Evolutionary conservation across 164 flowering plant genomes (phyloP), one percentile per base, ranked within the genome.

Genomic region (Macadamia tetraphylla): DNA sequence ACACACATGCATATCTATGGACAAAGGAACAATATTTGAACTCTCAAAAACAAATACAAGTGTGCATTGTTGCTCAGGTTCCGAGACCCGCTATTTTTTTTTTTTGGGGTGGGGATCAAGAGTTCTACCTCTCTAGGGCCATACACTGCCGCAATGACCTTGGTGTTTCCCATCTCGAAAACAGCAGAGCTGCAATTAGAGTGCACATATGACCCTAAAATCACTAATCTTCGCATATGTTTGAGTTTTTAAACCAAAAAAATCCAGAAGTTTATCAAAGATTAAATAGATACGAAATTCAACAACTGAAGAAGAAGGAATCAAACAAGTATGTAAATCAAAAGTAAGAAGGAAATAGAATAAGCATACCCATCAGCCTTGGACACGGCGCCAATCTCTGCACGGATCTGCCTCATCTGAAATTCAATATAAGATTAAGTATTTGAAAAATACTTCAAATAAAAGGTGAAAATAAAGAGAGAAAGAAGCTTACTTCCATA

Each of bases 81-180:
- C 23, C 23, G 23, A 23, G 23, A 23, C 23, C 23, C 23, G 23
- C 23, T 0, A 23, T 23, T 23, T 23, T 23, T 23, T 23, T 23
- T 23, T 23, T 23, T 23, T 0, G 23, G 15, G 46, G 30, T 35
- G 56, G 15, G 15, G 4, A 31, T 17, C 18, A 29, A n/a, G 17
- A 18, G 14, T 18, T 9, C 9, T 80, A 94, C 98, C 97, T 94
- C 97, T 80, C 99, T 83, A 10, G 99, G 99, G 40, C 99, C 99
- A 75, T 94, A 94, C 13, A 94, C 98, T 3, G 94, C 98, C 73
- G 98, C 98, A 76, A 94, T 88, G 63, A 94, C 98, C 81, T 91
- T 91, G 18, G 98, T 94, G 70, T 91, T 91, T 8, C 98, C 98
- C 98, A 92, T 94, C 78, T 92, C 97, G 66, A 94, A 94, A 73